Percentiles rank a stretch among this genome's conserved stretches.
Conservation (phyloP, 768 basidiomycete genomes). For the Russula virescens region DNA sequence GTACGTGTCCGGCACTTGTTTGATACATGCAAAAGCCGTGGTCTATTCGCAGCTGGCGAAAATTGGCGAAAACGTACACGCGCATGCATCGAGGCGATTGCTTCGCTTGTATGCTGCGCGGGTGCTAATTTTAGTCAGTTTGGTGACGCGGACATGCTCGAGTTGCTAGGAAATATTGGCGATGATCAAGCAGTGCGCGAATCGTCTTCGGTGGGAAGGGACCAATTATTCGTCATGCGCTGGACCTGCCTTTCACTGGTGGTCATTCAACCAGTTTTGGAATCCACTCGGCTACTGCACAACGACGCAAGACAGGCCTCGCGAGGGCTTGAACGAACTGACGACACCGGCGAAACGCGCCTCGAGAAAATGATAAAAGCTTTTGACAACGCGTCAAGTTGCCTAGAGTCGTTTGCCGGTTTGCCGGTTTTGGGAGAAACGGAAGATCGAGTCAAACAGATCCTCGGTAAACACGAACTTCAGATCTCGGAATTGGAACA, state of each 20-base stretch:
- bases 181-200: background rate
- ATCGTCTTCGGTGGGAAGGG: background rate
- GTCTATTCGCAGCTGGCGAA: background rate
- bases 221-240: background rate
- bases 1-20: background rate
- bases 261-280: slow-evolving; percentile 4
- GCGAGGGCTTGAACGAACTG: background rate
- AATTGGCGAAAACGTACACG: slow-evolving; percentile 13
- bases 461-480: background rate
- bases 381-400: background rate
- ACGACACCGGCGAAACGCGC: no score
- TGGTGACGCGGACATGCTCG: background rate
- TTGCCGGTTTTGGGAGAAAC: background rate
- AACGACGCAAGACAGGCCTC: background rate
- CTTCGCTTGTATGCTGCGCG: background rate
- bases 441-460: background rate
- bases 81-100: slow-evolving; percentile 12
- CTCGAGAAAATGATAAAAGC: background rate
- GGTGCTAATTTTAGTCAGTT: background rate
- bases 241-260: slow-evolving; percentile 21
- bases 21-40: background rate
- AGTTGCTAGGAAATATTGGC: slow-evolving; percentile 5
- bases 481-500: background rate
- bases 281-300: no score
- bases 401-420: background rate